A percentile compares a stretch with the other conserved stretches of the same genome.
Conservation (phyloP, 768 basidiomycete genomes). For the Trametes meyenii region DNA sequence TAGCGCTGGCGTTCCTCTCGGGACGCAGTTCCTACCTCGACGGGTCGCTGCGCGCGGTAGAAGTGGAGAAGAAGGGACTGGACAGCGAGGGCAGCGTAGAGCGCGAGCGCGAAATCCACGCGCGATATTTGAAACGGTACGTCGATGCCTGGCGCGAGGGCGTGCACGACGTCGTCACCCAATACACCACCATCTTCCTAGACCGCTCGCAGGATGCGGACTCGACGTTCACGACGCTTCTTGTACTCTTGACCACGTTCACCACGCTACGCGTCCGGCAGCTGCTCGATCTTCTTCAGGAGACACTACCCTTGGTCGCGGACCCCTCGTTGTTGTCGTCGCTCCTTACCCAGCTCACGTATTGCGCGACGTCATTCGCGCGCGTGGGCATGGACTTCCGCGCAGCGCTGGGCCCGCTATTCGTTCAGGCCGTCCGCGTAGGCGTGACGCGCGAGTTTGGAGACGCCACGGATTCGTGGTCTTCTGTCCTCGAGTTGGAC, state of each 20-base stretch:
- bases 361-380: conserved; percentile 89
- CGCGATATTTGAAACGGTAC: conserved; percentile 81
- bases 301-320: conserved; percentile 62
- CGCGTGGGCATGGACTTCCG: conserved; percentile 94
- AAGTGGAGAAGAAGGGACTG: conserved; percentile 39
- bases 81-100: conserved; percentile 54
- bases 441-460: conserved; percentile 58
- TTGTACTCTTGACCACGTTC: conserved; percentile 64
- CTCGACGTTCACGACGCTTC: conserved; percentile 40
- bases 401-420: conserved; percentile 62
- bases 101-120: conserved; percentile 55
- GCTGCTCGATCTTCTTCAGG: conserved; percentile 67
- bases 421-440: conserved; percentile 62
- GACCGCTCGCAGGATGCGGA: conserved; percentile 50
- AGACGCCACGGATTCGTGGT: conserved; percentile 38
- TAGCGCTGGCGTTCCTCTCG: conserved; percentile 84
- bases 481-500: conserved; percentile 8
- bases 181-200: conserved; percentile 88
- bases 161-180: conserved; percentile 89
- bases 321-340: conserved; percentile 71
- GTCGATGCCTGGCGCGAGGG: conserved; percentile 92
- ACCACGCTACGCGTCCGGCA: conserved; percentile 61
- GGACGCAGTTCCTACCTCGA: conserved; percentile 69
- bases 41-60: conserved; percentile 55
- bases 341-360: conserved; percentile 89